Percentiles rank a stretch among this genome's conserved stretches.
Conservation (phyloP, 768 basidiomycete genomes). For the Artomyces pyxidatus region DNA sequence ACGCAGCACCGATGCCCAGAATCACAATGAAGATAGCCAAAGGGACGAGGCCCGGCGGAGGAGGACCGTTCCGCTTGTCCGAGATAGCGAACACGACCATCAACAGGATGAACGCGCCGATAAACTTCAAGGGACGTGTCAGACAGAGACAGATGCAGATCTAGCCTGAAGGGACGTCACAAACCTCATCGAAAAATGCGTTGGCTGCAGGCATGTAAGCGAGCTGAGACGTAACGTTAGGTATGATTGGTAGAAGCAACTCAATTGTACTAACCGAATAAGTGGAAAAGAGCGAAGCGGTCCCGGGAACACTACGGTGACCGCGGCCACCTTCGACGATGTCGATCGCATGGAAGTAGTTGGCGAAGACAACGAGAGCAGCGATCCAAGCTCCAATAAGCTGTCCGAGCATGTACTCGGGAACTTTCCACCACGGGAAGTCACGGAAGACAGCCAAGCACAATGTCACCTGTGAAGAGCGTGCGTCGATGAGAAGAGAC, state of each 20-base stretch:
- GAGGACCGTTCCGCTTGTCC: slow-evolving; percentile 44
- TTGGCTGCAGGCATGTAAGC: slow-evolving; percentile 36
- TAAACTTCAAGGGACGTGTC: slow-evolving; percentile 30
- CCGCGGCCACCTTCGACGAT: slow-evolving; percentile 48
- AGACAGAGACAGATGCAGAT: background rate
- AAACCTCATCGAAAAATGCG: slow-evolving; percentile 39
- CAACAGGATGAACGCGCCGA: slow-evolving; percentile 46
- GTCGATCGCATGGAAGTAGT: slow-evolving; percentile 62
- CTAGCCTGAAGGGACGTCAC: background rate
- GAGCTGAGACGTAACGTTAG: slow-evolving; percentile 19
- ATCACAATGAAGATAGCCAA: slow-evolving; percentile 47
- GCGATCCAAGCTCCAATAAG: slow-evolving; percentile 53
- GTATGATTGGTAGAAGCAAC: background rate
- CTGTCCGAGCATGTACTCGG: slow-evolving; percentile 57
- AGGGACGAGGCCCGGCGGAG: slow-evolving; percentile 44
- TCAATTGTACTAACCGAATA: slow-evolving; percentile 39
- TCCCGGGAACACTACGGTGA: slow-evolving; percentile 46
- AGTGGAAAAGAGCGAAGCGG: slow-evolving; percentile 51
- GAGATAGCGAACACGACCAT: slow-evolving; percentile 44
- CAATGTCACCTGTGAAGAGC: slow-evolving; percentile 48
- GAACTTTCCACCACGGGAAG: slow-evolving; percentile 80
- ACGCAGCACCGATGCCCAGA: slow-evolving; percentile 47
- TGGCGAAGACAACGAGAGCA: slow-evolving; percentile 49
- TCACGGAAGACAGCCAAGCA: slow-evolving; percentile 58
- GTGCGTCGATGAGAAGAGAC: background rate